Percentiles rank a stretch among this genome's conserved stretches.
phyloP scores from a whole-genome alignment of 2,329 filamentous ascomycete genomes.

The Aaosphaeria pasadenensis region DNA sequence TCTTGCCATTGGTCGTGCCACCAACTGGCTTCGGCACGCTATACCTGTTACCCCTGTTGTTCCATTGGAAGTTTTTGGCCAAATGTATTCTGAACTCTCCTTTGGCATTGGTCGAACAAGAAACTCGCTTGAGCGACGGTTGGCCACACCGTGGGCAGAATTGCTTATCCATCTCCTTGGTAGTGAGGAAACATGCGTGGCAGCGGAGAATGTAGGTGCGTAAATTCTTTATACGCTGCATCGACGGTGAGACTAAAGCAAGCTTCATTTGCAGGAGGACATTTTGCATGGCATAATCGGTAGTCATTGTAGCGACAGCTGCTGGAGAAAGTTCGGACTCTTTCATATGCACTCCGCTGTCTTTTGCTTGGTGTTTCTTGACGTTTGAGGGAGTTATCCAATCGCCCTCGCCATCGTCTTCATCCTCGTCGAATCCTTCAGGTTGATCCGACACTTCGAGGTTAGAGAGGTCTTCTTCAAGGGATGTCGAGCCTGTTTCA shows the following conservation, averaged over 20 bases:
- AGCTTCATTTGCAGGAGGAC: constrained; percentile 93
- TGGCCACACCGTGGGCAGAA: constrained; percentile 93
- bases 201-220: constrained; percentile 90
- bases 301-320: constrained; percentile 87
- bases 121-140: constrained; percentile 77
- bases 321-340: constrained; percentile 60
- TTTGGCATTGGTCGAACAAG: constrained; percentile 76
- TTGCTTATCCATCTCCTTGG: constrained; percentile 80
- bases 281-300: constrained; percentile 98
- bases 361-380: constrained; percentile 74
- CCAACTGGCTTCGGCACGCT: constrained; percentile 88
- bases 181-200: constrained; percentile 74
- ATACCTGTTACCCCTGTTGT: constrained; percentile 86
- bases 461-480: constrained; percentile 17
- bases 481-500: neutral
- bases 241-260: constrained; percentile 74
- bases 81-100: constrained; percentile 84
- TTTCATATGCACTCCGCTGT: constrained; percentile 49
- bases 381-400: constrained; percentile 97
- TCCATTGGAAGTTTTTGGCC: constrained; percentile 95
- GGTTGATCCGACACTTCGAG: constrained; percentile 14
- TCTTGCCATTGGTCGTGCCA: constrained; percentile 77
- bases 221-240: constrained; percentile 78
- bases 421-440: constrained; percentile 6
- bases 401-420: constrained; percentile 56